Evolutionary conservation across 106 monocot species (phyloP), one percentile per base, ranked within the genome.

Genomic region (Dendrobium officinale): DNA sequence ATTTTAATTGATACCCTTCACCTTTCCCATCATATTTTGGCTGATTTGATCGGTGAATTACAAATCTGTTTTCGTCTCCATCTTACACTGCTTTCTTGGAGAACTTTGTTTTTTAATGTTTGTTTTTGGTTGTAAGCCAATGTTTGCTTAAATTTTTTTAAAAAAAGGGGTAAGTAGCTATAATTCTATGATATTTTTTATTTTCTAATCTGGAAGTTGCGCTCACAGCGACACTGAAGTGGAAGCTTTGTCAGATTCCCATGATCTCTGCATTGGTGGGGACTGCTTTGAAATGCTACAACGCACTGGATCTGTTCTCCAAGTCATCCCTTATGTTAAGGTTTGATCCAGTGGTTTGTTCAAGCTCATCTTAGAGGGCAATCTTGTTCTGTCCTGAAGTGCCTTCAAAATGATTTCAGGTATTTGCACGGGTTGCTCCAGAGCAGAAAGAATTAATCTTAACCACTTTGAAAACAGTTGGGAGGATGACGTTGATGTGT

Each of bases 401-500:
- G n/a, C 55, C 54, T 55, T 55, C 49, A 44, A 29, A 26, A 22
- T 72, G 72, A 73, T 73, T 77, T 70, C 85, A 99, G 99, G 99
- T 99, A 37, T 99, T 99, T 86, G 89, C 99, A 41, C 89, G 99
- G 48, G 99, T 99, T 75, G 95, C 99, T 81, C 99, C 99, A 83
- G 93, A 99, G 64, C 99, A 99, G 77, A 99, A 99, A 83, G 99
- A 99, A 79, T 93, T 99, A 56, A 93, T 99, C 16, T 42, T 95
- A 82, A 99, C 91, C 7, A 95, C 95, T 84, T 88, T 93, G 16
- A 99, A 95, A 86, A 82, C 86, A 17, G 95, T 99, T 78, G 95
- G 95, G 66, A 95, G 99, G 78, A 91, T 95, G 88, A 95, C 99
- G 70, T 78, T 99, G 85, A 99, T 99, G 99, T 99, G 99, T 84